Base-by-base conservation (phyloP, 768 basidiomycete genomes). In the Leccinum disarticulatum region DNA sequence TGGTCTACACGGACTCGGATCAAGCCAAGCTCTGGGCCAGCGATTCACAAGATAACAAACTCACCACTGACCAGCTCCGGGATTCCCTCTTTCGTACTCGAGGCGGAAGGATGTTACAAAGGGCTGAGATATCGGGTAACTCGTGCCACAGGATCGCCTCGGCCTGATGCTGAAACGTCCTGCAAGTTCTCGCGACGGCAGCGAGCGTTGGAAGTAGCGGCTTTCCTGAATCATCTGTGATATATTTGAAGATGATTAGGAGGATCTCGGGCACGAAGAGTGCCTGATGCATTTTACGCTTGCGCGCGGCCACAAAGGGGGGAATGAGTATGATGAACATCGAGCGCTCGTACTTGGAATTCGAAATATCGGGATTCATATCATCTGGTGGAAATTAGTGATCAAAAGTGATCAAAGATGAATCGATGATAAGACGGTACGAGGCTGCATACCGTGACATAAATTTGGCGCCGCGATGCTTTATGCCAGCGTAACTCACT, bases 171-270 rank as follows among this genome's bases (percentile, higher is more conserved):
- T 62, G 61, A 53, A 73, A 71, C 13, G 25, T 41, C 15, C 54
- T 63, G 53, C 70, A 71, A 13, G 70, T 70, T 55, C 71, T 71
- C 25, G 72, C 72, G 31, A 73, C 46, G 38, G 62, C 65, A 3
- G 59, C 63, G 25, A 73, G 69, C 8, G 65, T 59, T n/a, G 64
- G 43, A 31, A 63, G 57, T 38, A 56, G 41, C 13, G 60, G 63
- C 25, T 60, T 35, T 53, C 66, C 68, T 9, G 47, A 41, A 54
- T 56, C 60, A 43, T 70, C 60, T 9, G 61, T 61, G 46, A 70
- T 28, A 43, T 53, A 36, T 28, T 57, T 58, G 63, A 69, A 68
- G 54, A 70, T 61, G 52, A 61, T 70, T 41, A 65, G 17, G 22
- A 69, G 66, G 49, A 68, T 61, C 51, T 69, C 68, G 25, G 68